Evolutionary conservation across 345 rosid species (phyloP), one percentile per base, ranked within the genome.

Genomic region (Gynandropsis gynandra): DNA sequence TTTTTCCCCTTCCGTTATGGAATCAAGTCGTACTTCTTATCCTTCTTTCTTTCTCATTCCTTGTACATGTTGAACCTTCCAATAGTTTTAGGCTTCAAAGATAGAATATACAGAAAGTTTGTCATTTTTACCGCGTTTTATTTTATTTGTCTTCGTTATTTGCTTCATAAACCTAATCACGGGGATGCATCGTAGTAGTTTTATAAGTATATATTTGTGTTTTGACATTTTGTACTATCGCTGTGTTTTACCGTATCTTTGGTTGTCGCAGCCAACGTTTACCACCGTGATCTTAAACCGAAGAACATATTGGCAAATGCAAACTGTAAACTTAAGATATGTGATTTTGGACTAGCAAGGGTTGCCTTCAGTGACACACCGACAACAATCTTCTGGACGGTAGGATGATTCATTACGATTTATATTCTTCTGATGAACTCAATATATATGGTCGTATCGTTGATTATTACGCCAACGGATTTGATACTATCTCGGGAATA

Each of bases 271-370:
- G 96, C 98, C 19, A 90, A 76, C 62, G 90, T 83, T 47, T 83
- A 74, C 63, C 29, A 24, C 29, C 29, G 29, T 24, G 29, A 24
- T 5, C 29, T 24, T 61, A 90, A 90, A 58, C 96, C 98, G 12
- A 90, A 90, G 77, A 90, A 90, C 60, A 90, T 90, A 62, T 64
- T 90, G 76, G 98, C 98, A 42, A 90, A 90, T 82, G 98, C 98
- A 47, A 84, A 90, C 55, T 90, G 96, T 71, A 90, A 90, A 60
- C 89, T 90, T 47, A 90, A 90, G 74, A 79, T 90, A 11, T 90
- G 98, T 55, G 98, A 90, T 72, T 90, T 90, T 66, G 96, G 98
- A 36, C 67, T 90, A 59, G 98, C 98, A 41, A 80, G 98, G 61
- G 98, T 83, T 73, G 88, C 98, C 14, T 90, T 90, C 70, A 87